Conservation (phyloP, 177 flowering plant genomes). For the Tripterygium wilfordii region DNA sequence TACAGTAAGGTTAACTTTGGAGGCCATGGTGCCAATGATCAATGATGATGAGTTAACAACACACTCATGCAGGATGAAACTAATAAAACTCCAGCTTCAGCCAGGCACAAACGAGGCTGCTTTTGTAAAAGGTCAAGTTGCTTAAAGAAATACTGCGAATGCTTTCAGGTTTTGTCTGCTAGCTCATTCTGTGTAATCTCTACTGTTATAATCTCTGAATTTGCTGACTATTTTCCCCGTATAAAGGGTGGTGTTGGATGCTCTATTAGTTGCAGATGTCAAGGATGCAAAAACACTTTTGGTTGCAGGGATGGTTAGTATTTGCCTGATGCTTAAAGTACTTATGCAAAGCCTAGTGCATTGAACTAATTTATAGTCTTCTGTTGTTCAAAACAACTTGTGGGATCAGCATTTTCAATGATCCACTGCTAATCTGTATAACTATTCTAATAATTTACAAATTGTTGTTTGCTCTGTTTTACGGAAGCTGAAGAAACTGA, state of each 20-base stretch:
- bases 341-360: background rate
- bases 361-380: background rate
- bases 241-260: constrained; percentile 92
- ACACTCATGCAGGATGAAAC: constrained; percentile 55
- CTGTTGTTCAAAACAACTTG: background rate
- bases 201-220: constrained; percentile 14
- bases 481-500: constrained; percentile 32
- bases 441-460: background rate
- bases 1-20: background rate
- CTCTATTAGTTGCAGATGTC: constrained; percentile 88
- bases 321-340: background rate
- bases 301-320: constrained; percentile 83
- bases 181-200: background rate
- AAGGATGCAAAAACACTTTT: constrained; percentile 79
- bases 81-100: constrained; percentile 83
- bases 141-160: constrained; percentile 95
- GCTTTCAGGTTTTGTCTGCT: constrained; percentile 64
- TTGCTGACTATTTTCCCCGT: constrained; percentile 3
- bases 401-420: background rate
- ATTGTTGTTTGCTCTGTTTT: constrained; percentile 3
- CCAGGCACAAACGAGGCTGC: constrained; percentile 93
- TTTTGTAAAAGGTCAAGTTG: constrained; percentile 94
- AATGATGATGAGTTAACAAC: no score
- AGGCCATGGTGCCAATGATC: background rate
- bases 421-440: background rate